Evolutionary conservation across 2,329 filamentous ascomycete species (phyloP), one percentile per base, ranked within the genome.

Genomic region (Aspergillus fumigatus): DNA sequence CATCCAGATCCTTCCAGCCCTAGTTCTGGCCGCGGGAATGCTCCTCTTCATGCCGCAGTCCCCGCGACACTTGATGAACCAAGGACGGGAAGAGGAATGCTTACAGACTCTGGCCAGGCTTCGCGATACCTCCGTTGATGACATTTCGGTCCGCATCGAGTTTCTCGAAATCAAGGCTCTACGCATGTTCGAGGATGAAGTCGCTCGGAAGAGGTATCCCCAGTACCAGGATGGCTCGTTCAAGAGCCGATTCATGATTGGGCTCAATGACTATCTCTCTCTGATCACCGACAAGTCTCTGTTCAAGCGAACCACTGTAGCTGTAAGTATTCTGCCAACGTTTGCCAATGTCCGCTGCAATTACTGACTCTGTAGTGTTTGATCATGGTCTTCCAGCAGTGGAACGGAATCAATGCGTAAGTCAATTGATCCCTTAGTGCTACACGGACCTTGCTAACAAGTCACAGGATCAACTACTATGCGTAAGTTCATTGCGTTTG

Each of bases 161-260:
- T 90, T 87, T 67, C 80, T 90, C 14, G 89, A 92, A 69, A 91
- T 92, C 73, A 89, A 89, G 70, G 88, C 88, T 0, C 84, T 90
- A 68, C 85, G 84, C 0, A 70, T 88, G 10, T 93, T 92, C 61
- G 88, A 92, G 74, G 88, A 88, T 69, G 82, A 84, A 32, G 84
- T 83, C 0, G 77, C 86, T 2, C 82, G 82, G 0, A 84, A 88
- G 64, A 79, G 85, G 47, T 91, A 88, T 68, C 88, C 88, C 0
- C 76, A 87, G 23, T 77, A 88, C 17, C 78, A 81, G 8, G 81
- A 87, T 59, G 79, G 80, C 49, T 88, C 84, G 0, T 75, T 79
- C 6, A 82, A 81, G 81, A 87, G 88, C 67, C 80, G 75, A 4
- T 83, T 87, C 64, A 88, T 85, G 73, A 77, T 89, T 2, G 87